Evolutionary conservation across 371 early-diverging fungal species (phyloP), one percentile per base, ranked within the genome.

Genomic region (Mortierella sp.): DNA sequence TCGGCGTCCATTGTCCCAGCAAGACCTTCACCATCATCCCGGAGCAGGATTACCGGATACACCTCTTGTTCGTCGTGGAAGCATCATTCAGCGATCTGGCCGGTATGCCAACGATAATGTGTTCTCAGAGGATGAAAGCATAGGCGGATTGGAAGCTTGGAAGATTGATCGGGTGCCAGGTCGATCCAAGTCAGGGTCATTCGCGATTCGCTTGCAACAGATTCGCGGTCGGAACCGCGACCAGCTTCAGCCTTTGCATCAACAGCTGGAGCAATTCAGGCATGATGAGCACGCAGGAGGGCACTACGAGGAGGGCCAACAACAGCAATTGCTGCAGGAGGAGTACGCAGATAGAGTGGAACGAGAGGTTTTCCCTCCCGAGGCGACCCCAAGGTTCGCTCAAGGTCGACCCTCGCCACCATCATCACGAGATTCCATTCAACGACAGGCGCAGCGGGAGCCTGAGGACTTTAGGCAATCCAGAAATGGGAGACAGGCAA

Each of bases 111-210:
- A 57, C 12, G 66, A 52, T 38, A 48, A 41, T 3, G 61, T 57
- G 26, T 54, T 72, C 49, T 72, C 72, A 1, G 72, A 66, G 31
- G 72, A 72, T 28, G 72, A 72, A 48, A 49, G 63, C 18, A 47
- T 43, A 0, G 41, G 48, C 16, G 66, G 58, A 4, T 72, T 66
- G 72, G 62, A 58, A 13, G 47, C 34, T 7, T 24, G 14, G 43
- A 42, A 58, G 14, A 31, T 54, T 18, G 62, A 39, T 19, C 49
- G 51, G 21, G 10, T 43, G 21, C 61, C 54, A 3, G 50, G 26
- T 3, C 28, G 60, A 31, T 46, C 65, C 30, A 51, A 28, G 45
- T 21, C 41, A 3, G 57, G 43, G 1, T 26, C 54, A 13, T 53
- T 54, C 41, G 27, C 58, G 3, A 9, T 46, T n/a, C 54, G 58